Evolutionary conservation across 1,284 basidiomycete genomes (phyloP).

Genomic region (Ceratobasidium sp.): DNA sequence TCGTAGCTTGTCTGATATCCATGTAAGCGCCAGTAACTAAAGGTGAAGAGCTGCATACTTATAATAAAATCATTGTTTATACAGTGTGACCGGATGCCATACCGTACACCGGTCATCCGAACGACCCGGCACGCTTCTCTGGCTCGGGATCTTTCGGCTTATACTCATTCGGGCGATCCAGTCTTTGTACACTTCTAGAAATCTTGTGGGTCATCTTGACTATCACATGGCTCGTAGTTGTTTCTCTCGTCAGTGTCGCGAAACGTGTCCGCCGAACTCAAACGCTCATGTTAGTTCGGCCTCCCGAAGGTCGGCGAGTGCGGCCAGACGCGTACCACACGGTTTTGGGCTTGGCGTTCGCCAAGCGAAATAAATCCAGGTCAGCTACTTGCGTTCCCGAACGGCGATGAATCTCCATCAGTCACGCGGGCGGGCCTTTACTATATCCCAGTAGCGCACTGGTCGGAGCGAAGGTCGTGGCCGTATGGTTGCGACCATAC

Average conservation of each 20-base stretch:
- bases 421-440: background rate
- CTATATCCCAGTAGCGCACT: background rate
- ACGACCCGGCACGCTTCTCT: background rate
- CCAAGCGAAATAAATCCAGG: background rate
- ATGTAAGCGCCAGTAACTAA: background rate
- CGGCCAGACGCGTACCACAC: background rate
- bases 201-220: background rate
- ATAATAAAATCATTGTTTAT: background rate
- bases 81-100: background rate
- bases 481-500: background rate
- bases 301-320: slow-evolving; percentile 3
- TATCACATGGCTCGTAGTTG: background rate
- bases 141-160: background rate
- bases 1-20: background rate
- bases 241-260: background rate
- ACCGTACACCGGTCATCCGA: background rate
- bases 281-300: background rate
- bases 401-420: background rate
- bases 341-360: slow-evolving; percentile 1
- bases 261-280: background rate
- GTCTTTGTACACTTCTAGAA: background rate
- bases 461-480: background rate
- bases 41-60: too few relatives aligned
- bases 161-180: background rate
- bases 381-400: background rate